A percentile compares a stretch with the other conserved stretches of the same genome.
These are phyloP conservation scores for Terfezia claveryi DNA, from an alignment of 495 filamentous ascomycete genomes.

Conservation along the genomic window DNA sequence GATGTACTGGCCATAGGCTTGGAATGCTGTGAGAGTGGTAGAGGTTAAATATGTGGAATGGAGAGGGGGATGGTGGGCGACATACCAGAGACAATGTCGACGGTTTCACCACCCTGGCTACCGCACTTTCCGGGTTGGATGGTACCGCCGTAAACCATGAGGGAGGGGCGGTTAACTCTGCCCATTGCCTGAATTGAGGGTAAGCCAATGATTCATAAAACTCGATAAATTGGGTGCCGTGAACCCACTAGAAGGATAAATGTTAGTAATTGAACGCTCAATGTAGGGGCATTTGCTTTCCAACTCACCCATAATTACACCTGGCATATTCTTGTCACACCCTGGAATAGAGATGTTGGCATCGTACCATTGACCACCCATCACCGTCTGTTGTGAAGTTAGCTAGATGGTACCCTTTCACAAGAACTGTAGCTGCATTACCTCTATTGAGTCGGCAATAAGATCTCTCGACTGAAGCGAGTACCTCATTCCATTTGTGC, in stretches of 20 bases:
- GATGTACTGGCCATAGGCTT: slow-evolving; percentile 90
- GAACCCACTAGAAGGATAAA: too few species aligned
- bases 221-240: too few species aligned
- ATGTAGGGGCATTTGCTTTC: too few species aligned
- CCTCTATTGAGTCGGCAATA: slow-evolving; percentile 88
- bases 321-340: slow-evolving; percentile 99
- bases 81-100: slow-evolving; percentile 61
- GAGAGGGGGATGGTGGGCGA: not conserved
- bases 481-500: slow-evolving; percentile 76
- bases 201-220: not conserved
- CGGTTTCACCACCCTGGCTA: slow-evolving; percentile 34
- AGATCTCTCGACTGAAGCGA: slow-evolving; percentile 83
- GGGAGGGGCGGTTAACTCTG: slow-evolving; percentile 68
- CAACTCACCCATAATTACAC: slow-evolving; percentile 48
- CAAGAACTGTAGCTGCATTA: not conserved
- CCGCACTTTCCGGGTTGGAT: slow-evolving; percentile 50
- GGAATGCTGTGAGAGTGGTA: slow-evolving; percentile 40
- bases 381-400: slow-evolving; percentile 85
- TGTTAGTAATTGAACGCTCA: too few species aligned
- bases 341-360: slow-evolving; percentile 96
- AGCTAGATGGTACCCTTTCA: slow-evolving; percentile 51
- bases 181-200: slow-evolving; percentile 46
- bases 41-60: not conserved
- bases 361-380: slow-evolving; percentile 98
- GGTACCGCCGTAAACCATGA: slow-evolving; percentile 95